phyloP scores from a whole-genome alignment of 164 flowering plant genomes.

The Nymphaea colorata region DNA sequence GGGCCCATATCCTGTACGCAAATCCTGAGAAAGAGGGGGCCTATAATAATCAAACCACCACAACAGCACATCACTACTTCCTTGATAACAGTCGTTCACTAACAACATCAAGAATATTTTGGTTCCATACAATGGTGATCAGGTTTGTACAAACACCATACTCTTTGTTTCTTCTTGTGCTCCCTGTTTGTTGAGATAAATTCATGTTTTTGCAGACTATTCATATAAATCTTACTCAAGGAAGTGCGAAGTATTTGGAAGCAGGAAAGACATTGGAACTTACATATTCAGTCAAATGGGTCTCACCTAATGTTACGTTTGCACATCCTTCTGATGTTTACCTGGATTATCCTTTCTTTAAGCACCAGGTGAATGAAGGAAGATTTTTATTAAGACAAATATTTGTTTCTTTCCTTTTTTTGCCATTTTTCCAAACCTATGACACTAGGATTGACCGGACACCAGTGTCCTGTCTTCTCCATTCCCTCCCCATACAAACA shows the following conservation, averaged over 20 bases:
- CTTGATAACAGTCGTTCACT: too few relatives aligned
- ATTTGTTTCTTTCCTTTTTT: background rate
- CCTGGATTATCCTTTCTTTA: conserved; percentile 96
- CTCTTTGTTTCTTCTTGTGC: background rate
- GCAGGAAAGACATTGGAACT: conserved; percentile 60
- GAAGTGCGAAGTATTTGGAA: conserved; percentile 61
- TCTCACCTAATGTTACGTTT: conserved; percentile 55
- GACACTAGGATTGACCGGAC: too few relatives aligned
- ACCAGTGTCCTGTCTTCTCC: too few relatives aligned
- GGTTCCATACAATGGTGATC: conserved; percentile 68
- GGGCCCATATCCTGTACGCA: too few relatives aligned
- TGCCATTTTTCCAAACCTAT: background rate
- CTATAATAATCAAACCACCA: too few relatives aligned
- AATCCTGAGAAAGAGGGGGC: too few relatives aligned
- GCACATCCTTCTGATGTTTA: conserved; percentile 95
- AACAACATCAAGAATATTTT: conserved; percentile 29
- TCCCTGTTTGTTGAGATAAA: background rate
- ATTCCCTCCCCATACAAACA: too few relatives aligned
- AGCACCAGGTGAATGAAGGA: conserved; percentile 68
- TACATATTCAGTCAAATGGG: conserved; percentile 88
- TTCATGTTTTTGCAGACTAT: conserved; percentile 49
- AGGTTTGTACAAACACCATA: conserved; percentile 30
- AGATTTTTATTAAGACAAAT: background rate
- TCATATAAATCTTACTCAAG: conserved; percentile 87
- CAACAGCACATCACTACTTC: too few relatives aligned